A percentile compares a stretch with the other conserved stretches of the same genome.
phyloP scores from a whole-genome alignment of 768 basidiomycete species.

The Porphyrellus cyaneotinctus region DNA sequence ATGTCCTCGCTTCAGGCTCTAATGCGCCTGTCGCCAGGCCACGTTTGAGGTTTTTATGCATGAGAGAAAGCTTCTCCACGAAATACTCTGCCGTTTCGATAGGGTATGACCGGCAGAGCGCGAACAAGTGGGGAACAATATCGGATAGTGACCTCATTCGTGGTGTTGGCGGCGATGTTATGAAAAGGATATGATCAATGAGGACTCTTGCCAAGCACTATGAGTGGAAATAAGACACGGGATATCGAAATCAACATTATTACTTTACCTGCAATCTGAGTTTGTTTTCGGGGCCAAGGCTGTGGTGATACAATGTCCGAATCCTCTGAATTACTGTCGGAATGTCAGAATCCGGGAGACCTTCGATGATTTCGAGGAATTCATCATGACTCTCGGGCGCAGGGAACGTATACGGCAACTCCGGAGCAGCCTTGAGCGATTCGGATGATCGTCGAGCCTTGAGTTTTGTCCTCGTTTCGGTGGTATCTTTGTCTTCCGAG shows the following conservation, averaged over 20 bases:
- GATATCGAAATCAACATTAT: neutral
- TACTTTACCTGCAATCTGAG: slow-evolving; percentile 77
- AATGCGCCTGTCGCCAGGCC: slow-evolving; percentile 72
- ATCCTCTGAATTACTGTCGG: slow-evolving; percentile 86
- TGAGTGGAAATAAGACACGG: neutral
- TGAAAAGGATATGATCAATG: slow-evolving; percentile 82
- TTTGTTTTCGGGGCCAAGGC: slow-evolving; percentile 88
- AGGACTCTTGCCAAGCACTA: slow-evolving; percentile 75
- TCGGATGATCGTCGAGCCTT: slow-evolving; percentile 35
- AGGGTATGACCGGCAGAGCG: slow-evolving; percentile 78
- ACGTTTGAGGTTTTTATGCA: slow-evolving; percentile 90
- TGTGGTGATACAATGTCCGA: slow-evolving; percentile 86
- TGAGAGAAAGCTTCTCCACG: slow-evolving; percentile 75
- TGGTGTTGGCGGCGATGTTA: slow-evolving; percentile 61
- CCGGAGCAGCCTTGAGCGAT: slow-evolving; percentile 36
- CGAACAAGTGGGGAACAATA: slow-evolving; percentile 73
- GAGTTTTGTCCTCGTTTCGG: slow-evolving; percentile 36
- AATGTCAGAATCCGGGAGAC: slow-evolving; percentile 66
- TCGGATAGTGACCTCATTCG: slow-evolving; percentile 56
- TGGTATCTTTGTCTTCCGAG: slow-evolving; percentile 35
- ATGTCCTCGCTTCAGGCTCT: slow-evolving; percentile 66
- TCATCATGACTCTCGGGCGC: slow-evolving; percentile 87
- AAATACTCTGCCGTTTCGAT: slow-evolving; percentile 75
- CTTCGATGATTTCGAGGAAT: slow-evolving; percentile 77
- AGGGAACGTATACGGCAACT: slow-evolving; percentile 89